phyloP scores from a whole-genome alignment of 1,284 basidiomycete genomes.

The Takashimella tepidaria region DNA sequence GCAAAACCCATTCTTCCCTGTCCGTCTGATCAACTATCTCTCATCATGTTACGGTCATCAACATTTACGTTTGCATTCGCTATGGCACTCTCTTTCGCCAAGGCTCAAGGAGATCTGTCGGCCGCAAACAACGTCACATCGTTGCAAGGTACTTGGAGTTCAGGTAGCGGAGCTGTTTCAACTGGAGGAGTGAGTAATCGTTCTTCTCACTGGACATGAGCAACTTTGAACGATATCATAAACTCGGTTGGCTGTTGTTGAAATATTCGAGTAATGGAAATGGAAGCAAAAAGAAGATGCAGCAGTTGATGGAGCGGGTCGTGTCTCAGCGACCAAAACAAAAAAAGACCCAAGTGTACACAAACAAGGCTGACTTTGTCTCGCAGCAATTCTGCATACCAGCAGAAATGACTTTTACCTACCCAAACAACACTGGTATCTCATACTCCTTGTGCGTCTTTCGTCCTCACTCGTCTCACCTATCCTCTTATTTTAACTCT shows the following conservation, averaged over 20 bases:
- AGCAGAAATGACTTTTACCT: constrained; percentile 68
- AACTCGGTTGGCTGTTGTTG: too few species aligned
- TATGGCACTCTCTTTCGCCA: neutral
- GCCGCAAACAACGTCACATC: constrained; percentile 58
- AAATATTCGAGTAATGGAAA: too few species aligned
- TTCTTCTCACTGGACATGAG: neutral
- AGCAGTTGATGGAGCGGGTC: too few species aligned
- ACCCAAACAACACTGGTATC: constrained; percentile 75
- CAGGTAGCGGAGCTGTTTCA: constrained; percentile 65
- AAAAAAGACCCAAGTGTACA: neutral
- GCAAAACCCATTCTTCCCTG: neutral
- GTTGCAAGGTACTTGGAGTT: constrained; percentile 77
- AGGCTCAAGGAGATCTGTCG: constrained; percentile 19
- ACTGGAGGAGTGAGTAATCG: constrained; percentile 73
- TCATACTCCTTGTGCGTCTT: constrained; percentile 76
- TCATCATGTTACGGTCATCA: neutral
- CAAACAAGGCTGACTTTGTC: neutral
- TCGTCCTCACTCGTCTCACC: neutral
- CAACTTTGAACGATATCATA: too few species aligned
- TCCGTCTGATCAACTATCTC: neutral
- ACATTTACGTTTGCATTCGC: neutral
- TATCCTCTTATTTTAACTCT: too few species aligned
- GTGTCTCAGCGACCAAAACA: too few species aligned
- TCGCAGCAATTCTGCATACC: constrained; percentile 77
- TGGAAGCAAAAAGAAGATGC: too few species aligned